These are phyloP conservation scores for Candolleomyces eurysporus DNA, from an alignment of 768 basidiomycete species.

Conservation along the genomic window DNA sequence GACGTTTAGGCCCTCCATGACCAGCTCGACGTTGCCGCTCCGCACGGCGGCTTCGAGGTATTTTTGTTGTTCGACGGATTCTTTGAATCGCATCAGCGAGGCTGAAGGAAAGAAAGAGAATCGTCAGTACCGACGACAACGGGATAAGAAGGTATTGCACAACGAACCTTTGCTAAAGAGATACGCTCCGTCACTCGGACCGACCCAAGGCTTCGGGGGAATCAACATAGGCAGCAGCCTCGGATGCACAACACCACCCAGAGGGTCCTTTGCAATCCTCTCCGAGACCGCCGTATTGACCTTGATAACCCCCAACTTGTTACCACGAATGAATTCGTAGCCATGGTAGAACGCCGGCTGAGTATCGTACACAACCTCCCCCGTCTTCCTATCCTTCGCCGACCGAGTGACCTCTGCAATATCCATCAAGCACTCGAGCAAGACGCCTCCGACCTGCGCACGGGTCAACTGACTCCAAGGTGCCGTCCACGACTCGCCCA, in stretches of 20 bases:
- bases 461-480: constrained; percentile 81
- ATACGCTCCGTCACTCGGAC: constrained; percentile 78
- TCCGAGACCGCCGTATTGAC: constrained; percentile 80
- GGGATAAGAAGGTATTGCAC: background rate
- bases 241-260: constrained; percentile 77
- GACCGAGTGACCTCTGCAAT: constrained; percentile 73
- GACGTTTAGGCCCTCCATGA: constrained; percentile 87
- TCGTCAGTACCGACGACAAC: background rate
- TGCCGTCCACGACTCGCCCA: constrained; percentile 71
- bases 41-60: constrained; percentile 77
- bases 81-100: constrained; percentile 89
- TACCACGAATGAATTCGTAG: constrained; percentile 92
- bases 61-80: constrained; percentile 76
- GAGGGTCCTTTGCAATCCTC: constrained; percentile 70
- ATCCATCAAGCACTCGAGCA: constrained; percentile 83
- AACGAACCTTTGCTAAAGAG: constrained; percentile 70
- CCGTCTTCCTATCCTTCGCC: constrained; percentile 54
- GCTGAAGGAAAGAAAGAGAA: constrained; percentile 34
- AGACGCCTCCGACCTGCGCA: constrained; percentile 75
- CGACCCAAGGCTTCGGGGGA: constrained; percentile 84
- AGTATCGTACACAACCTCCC: constrained; percentile 64
- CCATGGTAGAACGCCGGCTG: constrained; percentile 91
- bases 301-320: constrained; percentile 89
- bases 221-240: constrained; percentile 96
- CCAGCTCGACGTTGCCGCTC: constrained; percentile 74